These are phyloP conservation scores for Russula dissimulans DNA, from an alignment of 768 basidiomycete species.

Conservation along the genomic window DNA sequence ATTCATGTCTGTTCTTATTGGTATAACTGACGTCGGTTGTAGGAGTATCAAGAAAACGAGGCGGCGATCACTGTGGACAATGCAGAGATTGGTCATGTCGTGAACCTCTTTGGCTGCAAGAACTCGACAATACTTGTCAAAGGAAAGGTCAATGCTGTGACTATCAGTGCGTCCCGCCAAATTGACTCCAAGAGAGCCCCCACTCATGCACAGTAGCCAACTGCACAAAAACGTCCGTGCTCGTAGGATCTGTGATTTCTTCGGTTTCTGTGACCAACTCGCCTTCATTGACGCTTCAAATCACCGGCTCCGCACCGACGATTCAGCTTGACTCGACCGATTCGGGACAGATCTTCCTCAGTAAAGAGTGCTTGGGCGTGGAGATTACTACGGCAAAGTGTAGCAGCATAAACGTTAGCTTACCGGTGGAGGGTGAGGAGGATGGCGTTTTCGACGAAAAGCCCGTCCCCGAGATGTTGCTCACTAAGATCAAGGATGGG, in stretches of 20 bases:
- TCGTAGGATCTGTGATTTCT: constrained; percentile 91
- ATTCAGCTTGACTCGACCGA: constrained; percentile 93
- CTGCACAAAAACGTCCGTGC: constrained; percentile 77
- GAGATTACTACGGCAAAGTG: constrained; percentile 95
- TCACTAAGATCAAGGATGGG: constrained; percentile 68
- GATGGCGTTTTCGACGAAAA: constrained; percentile 88
- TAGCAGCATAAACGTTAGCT: constrained; percentile 81
- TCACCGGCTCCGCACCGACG: constrained; percentile 84
- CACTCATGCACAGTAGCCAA: constrained; percentile 49
- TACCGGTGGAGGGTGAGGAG: constrained; percentile 82
- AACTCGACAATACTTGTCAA: constrained; percentile 72
- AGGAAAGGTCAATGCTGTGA: constrained; percentile 94
- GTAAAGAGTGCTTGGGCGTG: constrained; percentile 63
- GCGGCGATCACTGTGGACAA: constrained; percentile 61
- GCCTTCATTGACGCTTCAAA: constrained; percentile 87
- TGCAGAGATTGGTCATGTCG: constrained; percentile 67
- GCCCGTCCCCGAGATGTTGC: constrained; percentile 93
- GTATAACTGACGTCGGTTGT: neutral
- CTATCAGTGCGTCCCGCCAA: constrained; percentile 49
- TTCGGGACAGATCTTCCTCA: constrained; percentile 90
- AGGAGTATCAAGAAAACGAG: constrained; percentile 94
- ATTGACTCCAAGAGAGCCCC: neutral
- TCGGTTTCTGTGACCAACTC: constrained; percentile 82
- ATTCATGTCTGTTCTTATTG: neutral
- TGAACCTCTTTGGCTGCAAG: constrained; percentile 90